phyloP scores from a whole-genome alignment of 1,284 basidiomycete genomes.

The Marasmius sp. region DNA sequence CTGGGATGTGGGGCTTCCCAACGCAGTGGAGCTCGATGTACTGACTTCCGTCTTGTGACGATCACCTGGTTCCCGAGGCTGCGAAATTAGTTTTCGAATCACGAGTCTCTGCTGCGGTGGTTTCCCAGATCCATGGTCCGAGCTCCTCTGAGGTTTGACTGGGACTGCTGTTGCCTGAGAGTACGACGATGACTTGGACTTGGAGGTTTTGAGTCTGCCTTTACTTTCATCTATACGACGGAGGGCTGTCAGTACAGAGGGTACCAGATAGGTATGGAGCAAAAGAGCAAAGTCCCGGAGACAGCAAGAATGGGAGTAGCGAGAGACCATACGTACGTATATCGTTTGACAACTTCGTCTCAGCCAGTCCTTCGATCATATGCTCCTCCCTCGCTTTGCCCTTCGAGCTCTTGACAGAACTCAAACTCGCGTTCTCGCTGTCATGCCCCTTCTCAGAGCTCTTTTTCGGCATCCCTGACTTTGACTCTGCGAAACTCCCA shows the following conservation, averaged over 20 bases:
- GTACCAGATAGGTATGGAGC: no score
- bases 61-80: not conserved
- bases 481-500: no score
- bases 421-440: not conserved
- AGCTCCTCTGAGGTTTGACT: not conserved
- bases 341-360: not conserved
- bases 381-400: not conserved
- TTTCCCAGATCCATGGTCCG: not conserved
- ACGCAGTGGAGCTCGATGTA: not conserved
- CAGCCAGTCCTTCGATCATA: not conserved
- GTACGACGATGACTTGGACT: not conserved
- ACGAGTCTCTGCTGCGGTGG: conserved; percentile 8
- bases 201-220: not conserved
- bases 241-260: not conserved
- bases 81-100: conserved; percentile 4
- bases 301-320: not conserved
- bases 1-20: not conserved
- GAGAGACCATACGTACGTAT: not conserved
- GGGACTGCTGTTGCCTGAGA: not conserved
- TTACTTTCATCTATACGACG: not conserved
- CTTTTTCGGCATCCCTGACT: not conserved
- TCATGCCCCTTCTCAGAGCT: not conserved
- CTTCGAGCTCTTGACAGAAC: not conserved
- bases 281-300: no score
- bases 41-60: not conserved